phyloP scores from a whole-genome alignment of 129 eudicot genomes.

The Rutidosis leptorrhynchoides region DNA sequence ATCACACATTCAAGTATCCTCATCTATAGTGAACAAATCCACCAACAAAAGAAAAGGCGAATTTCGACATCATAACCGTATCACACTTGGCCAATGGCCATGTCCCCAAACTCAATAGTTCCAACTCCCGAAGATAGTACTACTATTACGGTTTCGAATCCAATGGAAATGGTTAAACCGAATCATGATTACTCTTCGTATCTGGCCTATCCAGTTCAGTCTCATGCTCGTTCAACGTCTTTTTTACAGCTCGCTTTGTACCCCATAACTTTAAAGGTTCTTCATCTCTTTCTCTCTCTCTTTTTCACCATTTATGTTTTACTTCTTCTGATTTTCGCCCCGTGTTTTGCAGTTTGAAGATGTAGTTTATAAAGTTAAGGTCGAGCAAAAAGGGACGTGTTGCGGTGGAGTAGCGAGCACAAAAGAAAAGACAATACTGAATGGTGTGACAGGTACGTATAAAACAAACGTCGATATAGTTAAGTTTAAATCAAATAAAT shows the following conservation, averaged over 20 bases:
- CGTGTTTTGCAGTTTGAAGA: slow-evolving; percentile 74
- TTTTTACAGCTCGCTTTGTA: slow-evolving; percentile 43
- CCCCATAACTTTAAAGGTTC: slow-evolving; percentile 82
- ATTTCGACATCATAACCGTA: slow-evolving; percentile 19
- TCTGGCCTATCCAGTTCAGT: slow-evolving; percentile 45
- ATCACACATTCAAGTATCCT: slow-evolving; percentile 23
- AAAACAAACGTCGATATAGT: too few relatives aligned
- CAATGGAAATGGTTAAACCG: slow-evolving; percentile 44
- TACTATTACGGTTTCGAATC: slow-evolving; percentile 16
- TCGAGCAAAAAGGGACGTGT: slow-evolving; percentile 43
- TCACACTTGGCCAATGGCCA: slow-evolving; percentile 39
- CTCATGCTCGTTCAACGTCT: slow-evolving; percentile 42
- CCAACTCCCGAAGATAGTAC: slow-evolving; percentile 53
- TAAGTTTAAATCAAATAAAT: too few relatives aligned
- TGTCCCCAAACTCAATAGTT: slow-evolving; percentile 49
- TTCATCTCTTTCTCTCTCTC: slow-evolving; percentile 31
- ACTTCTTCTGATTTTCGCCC: slow-evolving; percentile 1
- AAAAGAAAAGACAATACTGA: slow-evolving; percentile 75
- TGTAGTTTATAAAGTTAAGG: slow-evolving; percentile 69
- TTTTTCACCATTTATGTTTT: slow-evolving; percentile 3
- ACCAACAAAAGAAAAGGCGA: slow-evolving; percentile 10
- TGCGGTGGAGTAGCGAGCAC: slow-evolving; percentile 46
- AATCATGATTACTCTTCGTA: slow-evolving; percentile 36
- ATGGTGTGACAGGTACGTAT: slow-evolving; percentile 60
- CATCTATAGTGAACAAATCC: slow-evolving; percentile 2